Evolutionary conservation across 495 filamentous ascomycete genomes (phyloP).

Genomic region (Diplogelasinospora grovesii): DNA sequence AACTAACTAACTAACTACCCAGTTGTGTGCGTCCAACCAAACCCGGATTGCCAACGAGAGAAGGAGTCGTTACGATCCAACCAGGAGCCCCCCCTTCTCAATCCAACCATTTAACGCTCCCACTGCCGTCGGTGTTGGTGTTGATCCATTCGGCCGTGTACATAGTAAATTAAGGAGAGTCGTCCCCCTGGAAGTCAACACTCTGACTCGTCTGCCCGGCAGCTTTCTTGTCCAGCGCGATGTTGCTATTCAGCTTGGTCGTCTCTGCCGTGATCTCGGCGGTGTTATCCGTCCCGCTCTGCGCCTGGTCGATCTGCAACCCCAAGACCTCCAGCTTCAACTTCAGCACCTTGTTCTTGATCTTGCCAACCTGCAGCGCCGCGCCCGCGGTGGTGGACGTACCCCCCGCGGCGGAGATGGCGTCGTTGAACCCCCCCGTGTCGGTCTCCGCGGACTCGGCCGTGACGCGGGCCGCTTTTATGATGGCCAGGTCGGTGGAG

Average conservation of each 20-base stretch:
- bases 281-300: slow-evolving; percentile 25
- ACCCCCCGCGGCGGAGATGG: slow-evolving; percentile 32
- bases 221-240: slow-evolving; percentile 30
- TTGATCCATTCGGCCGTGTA: no score
- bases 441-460: slow-evolving; percentile 35
- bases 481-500: slow-evolving; percentile 30
- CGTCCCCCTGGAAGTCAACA: slow-evolving; percentile 33
- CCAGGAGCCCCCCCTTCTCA: no score
- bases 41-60: no score
- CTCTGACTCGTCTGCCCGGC: slow-evolving; percentile 27
- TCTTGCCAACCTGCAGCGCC: slow-evolving; percentile 46
- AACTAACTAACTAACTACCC: no score
- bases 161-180: no score
- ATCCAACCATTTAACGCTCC: no score
- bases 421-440: slow-evolving; percentile 37
- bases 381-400: slow-evolving; percentile 18
- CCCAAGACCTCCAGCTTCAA: slow-evolving; percentile 33
- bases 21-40: no score
- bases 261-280: slow-evolving; percentile 29
- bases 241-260: slow-evolving; percentile 41
- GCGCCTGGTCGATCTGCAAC: slow-evolving; percentile 29
- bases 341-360: slow-evolving; percentile 51
- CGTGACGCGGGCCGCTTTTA: slow-evolving; percentile 30
- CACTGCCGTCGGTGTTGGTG: no score
- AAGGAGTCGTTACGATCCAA: no score